Evolutionary conservation across 768 basidiomycete genomes (phyloP).

Genomic region (Thelephora aurantiotincta): DNA sequence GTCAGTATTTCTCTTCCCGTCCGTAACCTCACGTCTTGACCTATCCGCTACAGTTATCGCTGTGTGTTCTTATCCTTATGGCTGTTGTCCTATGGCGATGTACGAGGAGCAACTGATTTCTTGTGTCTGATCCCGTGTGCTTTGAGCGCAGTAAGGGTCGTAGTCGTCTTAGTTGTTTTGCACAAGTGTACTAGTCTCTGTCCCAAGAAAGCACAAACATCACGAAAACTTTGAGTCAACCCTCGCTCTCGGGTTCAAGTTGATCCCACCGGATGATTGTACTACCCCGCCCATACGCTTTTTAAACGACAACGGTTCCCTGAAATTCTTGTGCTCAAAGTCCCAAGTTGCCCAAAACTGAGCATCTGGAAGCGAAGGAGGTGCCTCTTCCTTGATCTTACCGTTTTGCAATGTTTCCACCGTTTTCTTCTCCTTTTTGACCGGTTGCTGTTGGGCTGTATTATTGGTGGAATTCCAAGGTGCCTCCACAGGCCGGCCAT

Average conservation of each 20-base stretch:
- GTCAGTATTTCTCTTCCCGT: background rate
- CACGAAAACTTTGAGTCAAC: no score
- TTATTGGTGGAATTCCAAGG: slow-evolving; percentile 28
- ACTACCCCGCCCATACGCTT: slow-evolving; percentile 15
- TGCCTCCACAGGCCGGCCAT: slow-evolving; percentile 25
- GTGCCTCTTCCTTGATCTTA: slow-evolving; percentile 15
- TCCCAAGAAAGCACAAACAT: no score
- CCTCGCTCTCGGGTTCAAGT: no score
- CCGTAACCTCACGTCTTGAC: background rate
- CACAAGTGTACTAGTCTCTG: no score
- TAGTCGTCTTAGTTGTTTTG: no score
- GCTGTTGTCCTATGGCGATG: background rate
- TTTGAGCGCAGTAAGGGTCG: background rate
- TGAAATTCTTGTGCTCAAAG: slow-evolving; percentile 28
- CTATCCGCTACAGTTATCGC: background rate
- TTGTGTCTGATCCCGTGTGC: background rate
- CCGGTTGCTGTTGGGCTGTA: slow-evolving; percentile 8
- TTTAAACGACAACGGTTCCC: slow-evolving; percentile 22
- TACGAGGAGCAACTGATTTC: background rate
- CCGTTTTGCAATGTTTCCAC: slow-evolving; percentile 14
- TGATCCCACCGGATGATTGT: slow-evolving; percentile 1
- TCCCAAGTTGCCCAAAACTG: slow-evolving; percentile 37
- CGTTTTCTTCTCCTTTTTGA: slow-evolving; percentile 11
- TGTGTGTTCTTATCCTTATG: background rate
- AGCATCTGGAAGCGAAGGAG: slow-evolving; percentile 29